phyloP scores from a whole-genome alignment of 495 filamentous ascomycete genomes.

The Xylaria bambusicola region DNA sequence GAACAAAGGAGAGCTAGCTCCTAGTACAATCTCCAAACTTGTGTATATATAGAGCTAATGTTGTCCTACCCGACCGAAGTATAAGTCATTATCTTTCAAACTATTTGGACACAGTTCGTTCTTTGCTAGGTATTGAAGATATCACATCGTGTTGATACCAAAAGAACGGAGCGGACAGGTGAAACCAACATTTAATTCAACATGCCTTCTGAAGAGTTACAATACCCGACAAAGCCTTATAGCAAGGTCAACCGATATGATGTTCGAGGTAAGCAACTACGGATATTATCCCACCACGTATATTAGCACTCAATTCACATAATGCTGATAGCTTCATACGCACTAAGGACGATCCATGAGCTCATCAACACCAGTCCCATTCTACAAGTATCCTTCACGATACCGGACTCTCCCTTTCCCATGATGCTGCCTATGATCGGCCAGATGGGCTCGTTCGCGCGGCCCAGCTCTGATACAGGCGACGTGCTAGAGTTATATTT shows the following conservation, averaged over 20 bases:
- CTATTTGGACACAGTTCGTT: background rate
- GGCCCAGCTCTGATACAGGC: slow-evolving; percentile 62
- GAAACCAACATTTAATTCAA: slow-evolving; percentile 18
- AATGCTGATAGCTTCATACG: slow-evolving; percentile 63
- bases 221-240: slow-evolving; percentile 65
- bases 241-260: slow-evolving; percentile 76
- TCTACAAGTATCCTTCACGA: slow-evolving; percentile 81
- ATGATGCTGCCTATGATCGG: slow-evolving; percentile 80
- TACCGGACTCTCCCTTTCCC: slow-evolving; percentile 67
- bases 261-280: slow-evolving; percentile 56
- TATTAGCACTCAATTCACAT: slow-evolving; percentile 7
- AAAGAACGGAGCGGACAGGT: background rate
- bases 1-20: background rate
- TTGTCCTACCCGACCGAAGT: background rate
- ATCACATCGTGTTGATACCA: background rate
- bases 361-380: slow-evolving; percentile 79
- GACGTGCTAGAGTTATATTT: slow-evolving; percentile 79
- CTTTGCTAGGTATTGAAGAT: background rate
- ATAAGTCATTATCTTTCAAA: background rate
- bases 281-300: background rate
- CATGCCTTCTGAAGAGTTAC: slow-evolving; percentile 54
- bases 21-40: background rate
- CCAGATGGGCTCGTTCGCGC: slow-evolving; percentile 70
- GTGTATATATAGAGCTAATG: background rate
- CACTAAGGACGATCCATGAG: slow-evolving; percentile 71